Evolutionary conservation across 352 stramenopile genomes (phyloP).

Genomic region (Blastocystis hominis): DNA sequence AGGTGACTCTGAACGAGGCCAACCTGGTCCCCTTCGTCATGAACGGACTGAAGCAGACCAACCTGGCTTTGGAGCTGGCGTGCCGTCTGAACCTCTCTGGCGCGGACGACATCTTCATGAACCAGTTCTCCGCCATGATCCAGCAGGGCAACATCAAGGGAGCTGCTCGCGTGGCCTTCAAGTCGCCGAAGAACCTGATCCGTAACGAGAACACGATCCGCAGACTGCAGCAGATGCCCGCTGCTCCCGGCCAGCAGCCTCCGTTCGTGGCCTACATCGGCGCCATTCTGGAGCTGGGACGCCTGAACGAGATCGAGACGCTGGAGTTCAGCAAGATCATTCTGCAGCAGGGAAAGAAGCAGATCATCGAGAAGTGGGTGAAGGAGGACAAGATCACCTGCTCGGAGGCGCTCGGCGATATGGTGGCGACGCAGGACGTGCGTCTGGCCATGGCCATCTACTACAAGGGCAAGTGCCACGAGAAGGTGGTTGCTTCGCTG

Average conservation of each 20-base stretch:
- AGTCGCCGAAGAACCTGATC: conserved; percentile 72
- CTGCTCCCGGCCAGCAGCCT: conserved; percentile 84
- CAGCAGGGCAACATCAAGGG: conserved; percentile 75
- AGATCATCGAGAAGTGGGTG: conserved; percentile 98
- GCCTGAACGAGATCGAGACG: conserved; percentile 96
- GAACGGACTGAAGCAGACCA: conserved; percentile 87
- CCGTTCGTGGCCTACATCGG: conserved; percentile 98
- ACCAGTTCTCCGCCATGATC: conserved; percentile 93
- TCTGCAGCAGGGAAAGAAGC: conserved; percentile 86
- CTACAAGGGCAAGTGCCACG: conserved; percentile 85
- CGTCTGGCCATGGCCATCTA: conserved; percentile 97
- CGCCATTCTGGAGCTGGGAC: conserved; percentile 89
- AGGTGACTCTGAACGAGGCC: conserved; percentile 89
- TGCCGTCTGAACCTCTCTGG: conserved; percentile 88
- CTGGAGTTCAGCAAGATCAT: conserved; percentile 93
- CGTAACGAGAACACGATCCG: conserved; percentile 94
- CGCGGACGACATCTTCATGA: conserved; percentile 92
- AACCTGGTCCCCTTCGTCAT: conserved; percentile 96
- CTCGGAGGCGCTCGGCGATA: conserved; percentile 89
- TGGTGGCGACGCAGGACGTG: conserved; percentile 84
- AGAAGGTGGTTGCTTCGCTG: conserved; percentile 99
- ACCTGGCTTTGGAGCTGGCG: conserved; percentile 85
- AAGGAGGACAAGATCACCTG: conserved; percentile 96
- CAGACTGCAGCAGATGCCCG: conserved; percentile 93
- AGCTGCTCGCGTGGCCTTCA: conserved; percentile 71